Evolutionary conservation across 768 basidiomycete genomes (phyloP).

Genomic region (Porpolomopsis calyptriformis): DNA sequence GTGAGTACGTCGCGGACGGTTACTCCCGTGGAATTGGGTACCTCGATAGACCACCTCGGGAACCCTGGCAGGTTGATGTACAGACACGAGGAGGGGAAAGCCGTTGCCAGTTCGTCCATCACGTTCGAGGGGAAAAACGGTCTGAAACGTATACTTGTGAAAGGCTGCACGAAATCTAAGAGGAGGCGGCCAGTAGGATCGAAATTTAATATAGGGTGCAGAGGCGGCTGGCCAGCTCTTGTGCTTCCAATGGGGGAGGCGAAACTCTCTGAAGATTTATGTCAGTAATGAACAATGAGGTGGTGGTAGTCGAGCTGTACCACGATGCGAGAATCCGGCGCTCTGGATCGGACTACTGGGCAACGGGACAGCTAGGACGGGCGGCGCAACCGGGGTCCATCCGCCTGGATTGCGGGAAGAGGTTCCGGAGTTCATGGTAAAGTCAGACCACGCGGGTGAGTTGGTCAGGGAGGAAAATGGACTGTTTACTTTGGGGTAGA

Average conservation of each 20-base stretch:
- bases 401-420: neutral
- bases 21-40: slow-evolving; percentile 12
- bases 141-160: slow-evolving; percentile 9
- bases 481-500: neutral
- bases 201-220: slow-evolving; percentile 12
- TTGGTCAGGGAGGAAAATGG: neutral
- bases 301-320: neutral
- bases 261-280: neutral
- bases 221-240: neutral
- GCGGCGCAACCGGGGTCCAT: neutral
- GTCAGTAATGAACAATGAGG: neutral
- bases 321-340: neutral
- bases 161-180: slow-evolving; percentile 12
- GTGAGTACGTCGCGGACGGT: slow-evolving; percentile 12
- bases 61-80: slow-evolving; percentile 6
- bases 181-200: slow-evolving; percentile 12
- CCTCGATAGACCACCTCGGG: slow-evolving; percentile 6
- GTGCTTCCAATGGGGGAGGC: neutral
- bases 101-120: slow-evolving; percentile 10
- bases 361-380: neutral
- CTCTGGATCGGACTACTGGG: neutral
- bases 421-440: neutral
- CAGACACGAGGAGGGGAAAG: slow-evolving; percentile 3
- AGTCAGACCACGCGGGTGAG: slow-evolving; percentile 2
- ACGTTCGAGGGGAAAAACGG: slow-evolving; percentile 4